Percentiles rank a stretch among this genome's conserved stretches.
phyloP scores from a whole-genome alignment of 371 early-diverging fungal genomes.

The Mucor racemosus region DNA sequence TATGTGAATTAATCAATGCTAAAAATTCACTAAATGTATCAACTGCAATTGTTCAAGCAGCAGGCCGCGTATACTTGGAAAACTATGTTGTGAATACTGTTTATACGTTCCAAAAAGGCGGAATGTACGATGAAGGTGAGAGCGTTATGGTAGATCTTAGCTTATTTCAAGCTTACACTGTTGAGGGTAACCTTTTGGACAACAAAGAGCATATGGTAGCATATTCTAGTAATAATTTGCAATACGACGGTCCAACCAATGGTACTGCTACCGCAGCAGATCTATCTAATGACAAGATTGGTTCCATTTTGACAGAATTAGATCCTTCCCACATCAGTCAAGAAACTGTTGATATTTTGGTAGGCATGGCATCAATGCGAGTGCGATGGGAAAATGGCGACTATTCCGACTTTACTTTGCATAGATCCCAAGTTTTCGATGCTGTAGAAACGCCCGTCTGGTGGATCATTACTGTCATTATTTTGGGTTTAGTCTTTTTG shows the following conservation, averaged over 20 bases:
- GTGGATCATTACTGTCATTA: neutral
- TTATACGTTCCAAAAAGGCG: neutral
- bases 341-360: neutral
- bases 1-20: neutral
- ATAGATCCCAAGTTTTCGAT: neutral
- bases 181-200: neutral
- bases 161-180: neutral
- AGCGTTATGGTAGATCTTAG: neutral
- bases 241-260: neutral
- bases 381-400: neutral
- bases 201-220: constrained; percentile 1
- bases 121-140: neutral
- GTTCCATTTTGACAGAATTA: neutral
- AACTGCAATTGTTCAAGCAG: neutral
- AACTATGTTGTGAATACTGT: neutral
- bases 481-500: neutral
- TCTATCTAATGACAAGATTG: neutral
- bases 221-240: neutral
- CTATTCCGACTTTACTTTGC: neutral
- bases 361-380: neutral
- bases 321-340: neutral
- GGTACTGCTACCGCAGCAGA: neutral
- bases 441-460: neutral
- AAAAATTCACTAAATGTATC: neutral
- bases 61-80: neutral